Base-by-base conservation (phyloP, 768 basidiomycete species). In the Suillus lakei region DNA sequence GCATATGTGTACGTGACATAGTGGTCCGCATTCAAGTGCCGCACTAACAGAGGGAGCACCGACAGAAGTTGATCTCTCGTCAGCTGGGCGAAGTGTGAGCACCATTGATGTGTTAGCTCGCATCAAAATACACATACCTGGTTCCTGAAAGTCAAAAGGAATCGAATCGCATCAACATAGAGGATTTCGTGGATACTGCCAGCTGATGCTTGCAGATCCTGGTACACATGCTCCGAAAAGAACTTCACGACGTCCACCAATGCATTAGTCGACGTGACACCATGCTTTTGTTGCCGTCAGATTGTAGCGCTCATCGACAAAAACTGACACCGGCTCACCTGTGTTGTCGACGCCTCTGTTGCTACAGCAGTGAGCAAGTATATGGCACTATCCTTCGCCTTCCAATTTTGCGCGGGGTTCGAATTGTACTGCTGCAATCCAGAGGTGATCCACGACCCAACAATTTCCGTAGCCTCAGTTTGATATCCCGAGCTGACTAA, bases 1-100 rank as follows among this genome's bases (percentile, higher is more conserved):
- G 96, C 95, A 77, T 98, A 99, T 0, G 97, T 96, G 72, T 92
- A 97, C 30, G 92, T 91, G 56, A 99, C 97, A 77, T 95, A 96
- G 73, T 95, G 95, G 60, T 85, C 81, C 23, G 93, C 94, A 6
- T 82, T 80, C 39, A 99, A 88, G 74, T 97, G 96, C 15, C 84
- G 88, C 32, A 91, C 86, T 12, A 99, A 87, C 23, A 93, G 83
- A 0, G 97, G 98, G 1, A 99, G 80, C 26, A 99, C 97, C 2
- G 93, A 90, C 9, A 96, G 84, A 12, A 99, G 83, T 84, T 99
- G 97, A 18, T 91, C 87, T 80, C 99, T 99, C 7, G 95, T 96
- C 58, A 99, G 83, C 92, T 96, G 73, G 28, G 54, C 16, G 13
- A 15, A 34, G 44, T 44, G 13, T 28, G n/a, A 44, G 48, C 23